Base-by-base conservation (phyloP, 2,329 filamentous ascomycete genomes). In the Hypocreales sp. region DNA sequence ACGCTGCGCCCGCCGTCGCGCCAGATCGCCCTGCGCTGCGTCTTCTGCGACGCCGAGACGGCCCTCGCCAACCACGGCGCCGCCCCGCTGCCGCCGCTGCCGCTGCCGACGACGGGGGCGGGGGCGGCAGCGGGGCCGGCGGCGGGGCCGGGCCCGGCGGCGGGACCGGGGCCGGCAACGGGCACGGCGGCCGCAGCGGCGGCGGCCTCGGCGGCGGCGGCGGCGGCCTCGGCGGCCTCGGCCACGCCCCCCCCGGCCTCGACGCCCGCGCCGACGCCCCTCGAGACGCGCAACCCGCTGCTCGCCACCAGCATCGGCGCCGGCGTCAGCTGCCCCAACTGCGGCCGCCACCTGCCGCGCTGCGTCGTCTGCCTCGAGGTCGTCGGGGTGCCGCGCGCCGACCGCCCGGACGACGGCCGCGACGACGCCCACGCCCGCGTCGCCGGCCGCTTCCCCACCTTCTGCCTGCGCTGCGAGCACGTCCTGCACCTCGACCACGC, bases 1-100 rank as follows among this genome's bases (percentile, higher is more conserved):
- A 64, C 68, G 7, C 64, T 79, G 36, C 71, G 70, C 31, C 66
- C 74, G 1, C 65, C 75, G 1, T 70, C 69, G 3, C 61, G 74
- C 18, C 79, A 82, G 50, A 69, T 87, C 28, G 72, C 76, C 5
- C 65, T 90, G 26, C 70, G 79, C 25, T 90, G 81, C 51, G 65
- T 78, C 25, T 80, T 81, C 53, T 90, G 81, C 53, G 73, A 79
- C 40, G 61, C 67, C 19, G 62, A 70, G 44, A 64, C 64, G 26
- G 64, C 58, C 19, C 53, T 65, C 15, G 55, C 58, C 22, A 60
- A 58, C 31, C 53, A 45, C 28, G 41, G 41, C 28, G 37, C 36
- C 25, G 33, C 24, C 8, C 18, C 34, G 17, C 35, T 36, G 28
- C 23, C 25, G 14, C 30, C 30, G 24, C 21, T 40, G 10, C 40